phyloP scores from a whole-genome alignment of 371 early-diverging fungal genomes.

The Mortierella sp. region DNA sequence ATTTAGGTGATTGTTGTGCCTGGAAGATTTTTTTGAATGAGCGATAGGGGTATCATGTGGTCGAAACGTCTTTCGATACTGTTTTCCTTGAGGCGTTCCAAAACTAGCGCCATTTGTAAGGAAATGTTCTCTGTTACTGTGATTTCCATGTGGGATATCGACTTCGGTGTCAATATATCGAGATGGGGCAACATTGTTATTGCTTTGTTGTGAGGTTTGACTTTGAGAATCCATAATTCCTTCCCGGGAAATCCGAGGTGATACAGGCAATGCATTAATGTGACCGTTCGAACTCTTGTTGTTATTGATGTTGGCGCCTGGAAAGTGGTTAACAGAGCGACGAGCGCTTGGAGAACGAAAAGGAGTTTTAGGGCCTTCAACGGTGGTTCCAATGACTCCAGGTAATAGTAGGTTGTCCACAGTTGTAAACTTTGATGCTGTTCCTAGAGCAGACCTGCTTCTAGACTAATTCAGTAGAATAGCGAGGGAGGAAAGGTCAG shows the following conservation, averaged over 20 bases:
- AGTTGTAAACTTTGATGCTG: conserved; percentile 11
- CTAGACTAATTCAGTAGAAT: conserved; percentile 6
- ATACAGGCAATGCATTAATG: neutral
- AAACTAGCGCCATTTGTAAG: neutral
- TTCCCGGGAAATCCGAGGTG: conserved; percentile 1
- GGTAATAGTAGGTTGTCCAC: conserved; percentile 43
- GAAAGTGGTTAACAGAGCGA: neutral
- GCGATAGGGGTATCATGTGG: conserved; percentile 42
- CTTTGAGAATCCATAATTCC: neutral
- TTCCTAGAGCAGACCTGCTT: conserved; percentile 9
- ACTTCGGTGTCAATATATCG: conserved; percentile 28
- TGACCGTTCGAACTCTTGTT: neutral
- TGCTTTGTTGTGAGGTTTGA: conserved; percentile 1
- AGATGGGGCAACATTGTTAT: neutral
- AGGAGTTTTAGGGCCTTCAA: conserved; percentile 51
- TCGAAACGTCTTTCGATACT: conserved; percentile 29
- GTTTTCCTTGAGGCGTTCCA: conserved; percentile 19
- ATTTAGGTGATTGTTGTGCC: neutral
- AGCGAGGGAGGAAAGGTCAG: neutral
- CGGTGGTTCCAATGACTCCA: conserved; percentile 44
- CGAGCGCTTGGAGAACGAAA: conserved; percentile 17
- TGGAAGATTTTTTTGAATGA: conserved; percentile 3
- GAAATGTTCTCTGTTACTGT: neutral
- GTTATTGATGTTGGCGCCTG: neutral
- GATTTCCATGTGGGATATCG: conserved; percentile 2